These are phyloP conservation scores for Chalciporus piperatus DNA, from an alignment of 768 basidiomycete genomes.

Conservation along the genomic window DNA sequence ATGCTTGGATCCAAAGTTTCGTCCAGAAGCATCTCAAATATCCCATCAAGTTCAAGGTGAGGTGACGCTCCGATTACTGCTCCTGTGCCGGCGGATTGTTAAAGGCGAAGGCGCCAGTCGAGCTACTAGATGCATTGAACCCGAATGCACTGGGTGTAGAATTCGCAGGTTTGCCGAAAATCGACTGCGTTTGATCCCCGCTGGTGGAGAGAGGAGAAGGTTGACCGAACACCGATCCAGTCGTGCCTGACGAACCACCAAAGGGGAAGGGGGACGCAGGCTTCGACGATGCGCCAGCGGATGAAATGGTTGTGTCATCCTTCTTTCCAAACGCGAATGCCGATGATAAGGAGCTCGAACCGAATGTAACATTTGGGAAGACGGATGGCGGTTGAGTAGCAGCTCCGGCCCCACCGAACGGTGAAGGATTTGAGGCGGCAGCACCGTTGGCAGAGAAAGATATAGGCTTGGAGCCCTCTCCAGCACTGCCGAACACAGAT, in stretches of 20 bases:
- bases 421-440: not conserved
- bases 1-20: not conserved
- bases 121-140: slow-evolving; percentile 24
- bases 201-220: not conserved
- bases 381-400: slow-evolving; percentile 1
- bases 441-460: not conserved
- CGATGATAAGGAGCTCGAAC: slow-evolving; percentile 3
- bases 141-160: slow-evolving; percentile 31
- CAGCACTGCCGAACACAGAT: not conserved
- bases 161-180: slow-evolving; percentile 18
- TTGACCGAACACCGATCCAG: slow-evolving; percentile 13
- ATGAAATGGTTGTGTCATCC: not conserved
- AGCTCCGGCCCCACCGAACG: not conserved
- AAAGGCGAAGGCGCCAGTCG: slow-evolving; percentile 21
- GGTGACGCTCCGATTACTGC: slow-evolving; percentile 18
- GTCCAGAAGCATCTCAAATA: not conserved
- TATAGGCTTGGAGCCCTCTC: not conserved
- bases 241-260: slow-evolving; percentile 8
- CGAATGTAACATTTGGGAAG: slow-evolving; percentile 9
- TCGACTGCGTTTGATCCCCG: slow-evolving; percentile 5
- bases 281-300: slow-evolving; percentile 22
- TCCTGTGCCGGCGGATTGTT: slow-evolving; percentile 30
- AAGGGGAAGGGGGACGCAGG: slow-evolving; percentile 27
- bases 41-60: not conserved
- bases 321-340: slow-evolving; percentile 20